Conservation (phyloP, 164 flowering plant genomes). For the Aristolochia contorta region DNA sequence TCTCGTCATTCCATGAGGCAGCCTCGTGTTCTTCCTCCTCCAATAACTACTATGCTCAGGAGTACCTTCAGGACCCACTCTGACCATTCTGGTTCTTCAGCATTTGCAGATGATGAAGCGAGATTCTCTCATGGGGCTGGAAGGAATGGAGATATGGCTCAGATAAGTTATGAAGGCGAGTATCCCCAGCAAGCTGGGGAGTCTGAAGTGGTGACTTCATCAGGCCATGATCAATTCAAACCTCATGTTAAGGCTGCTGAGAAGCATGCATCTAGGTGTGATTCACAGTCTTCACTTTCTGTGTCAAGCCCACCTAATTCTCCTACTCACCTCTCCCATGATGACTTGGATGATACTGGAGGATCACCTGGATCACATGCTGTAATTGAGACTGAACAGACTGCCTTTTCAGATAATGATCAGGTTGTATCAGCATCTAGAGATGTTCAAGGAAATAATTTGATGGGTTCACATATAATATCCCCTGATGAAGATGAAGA, state of each 20-base stretch:
- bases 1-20: slow-evolving; percentile 75
- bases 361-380: slow-evolving; percentile 33
- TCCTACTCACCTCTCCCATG: slow-evolving; percentile 83
- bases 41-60: slow-evolving; percentile 48
- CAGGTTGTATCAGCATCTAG: slow-evolving; percentile 18
- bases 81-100: slow-evolving; percentile 41
- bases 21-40: slow-evolving; percentile 97
- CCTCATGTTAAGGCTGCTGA: slow-evolving; percentile 25
- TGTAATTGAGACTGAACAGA: slow-evolving; percentile 29
- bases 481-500: slow-evolving; percentile 68
- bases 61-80: slow-evolving; percentile 26
- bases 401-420: slow-evolving; percentile 25
- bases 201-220: slow-evolving; percentile 20
- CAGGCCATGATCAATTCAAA: slow-evolving; percentile 20
- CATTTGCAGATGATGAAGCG: slow-evolving; percentile 28
- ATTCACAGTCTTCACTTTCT: slow-evolving; percentile 84
- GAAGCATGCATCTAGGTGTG: slow-evolving; percentile 44
- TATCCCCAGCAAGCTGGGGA: slow-evolving; percentile 26
- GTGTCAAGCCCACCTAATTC: slow-evolving; percentile 88
- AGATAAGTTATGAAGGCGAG: slow-evolving; percentile 22
- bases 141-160: slow-evolving; percentile 27
- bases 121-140: slow-evolving; percentile 23
- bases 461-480: slow-evolving; percentile 23
- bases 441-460: slow-evolving; percentile 18
- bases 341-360: slow-evolving; percentile 72